Conservation (phyloP, 73 alveolate genomes). For the Halteria grandinella region DNA sequence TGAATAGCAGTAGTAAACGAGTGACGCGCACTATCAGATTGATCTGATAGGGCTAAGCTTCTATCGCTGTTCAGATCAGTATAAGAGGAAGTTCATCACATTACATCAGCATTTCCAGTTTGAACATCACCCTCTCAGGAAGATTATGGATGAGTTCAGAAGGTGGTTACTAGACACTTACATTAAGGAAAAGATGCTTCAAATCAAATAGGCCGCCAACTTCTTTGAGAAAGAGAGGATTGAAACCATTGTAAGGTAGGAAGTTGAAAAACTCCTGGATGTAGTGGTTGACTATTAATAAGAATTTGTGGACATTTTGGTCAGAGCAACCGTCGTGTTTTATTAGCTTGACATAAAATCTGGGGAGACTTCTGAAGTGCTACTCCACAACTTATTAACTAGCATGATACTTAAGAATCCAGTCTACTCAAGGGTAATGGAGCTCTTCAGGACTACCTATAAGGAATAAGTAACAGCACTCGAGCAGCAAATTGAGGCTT, state of each 20-base stretch:
- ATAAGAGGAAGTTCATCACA: slow-evolving; percentile 10
- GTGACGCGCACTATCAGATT: too few species aligned
- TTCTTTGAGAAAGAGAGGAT: slow-evolving; percentile 5
- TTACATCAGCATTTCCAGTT: slow-evolving; percentile 13
- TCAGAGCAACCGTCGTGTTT: not conserved
- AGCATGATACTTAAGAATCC: slow-evolving; percentile 2
- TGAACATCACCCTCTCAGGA: slow-evolving; percentile 23
- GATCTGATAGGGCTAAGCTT: slow-evolving; percentile 22
- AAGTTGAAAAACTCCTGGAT: not conserved
- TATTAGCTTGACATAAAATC: slow-evolving; percentile 1
- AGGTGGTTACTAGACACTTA: slow-evolving; percentile 21
- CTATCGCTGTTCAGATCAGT: not conserved
- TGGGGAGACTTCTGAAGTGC: slow-evolving; percentile 17
- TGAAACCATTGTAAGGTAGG: not conserved
- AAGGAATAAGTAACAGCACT: not conserved
- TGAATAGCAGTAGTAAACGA: too few species aligned
- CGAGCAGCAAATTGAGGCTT: slow-evolving; percentile 6
- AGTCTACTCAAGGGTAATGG: not conserved
- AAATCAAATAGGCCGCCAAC: slow-evolving; percentile 5
- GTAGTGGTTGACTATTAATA: not conserved
- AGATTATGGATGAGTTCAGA: slow-evolving; percentile 7
- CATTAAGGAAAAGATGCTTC: not conserved
- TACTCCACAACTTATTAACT: slow-evolving; percentile 3
- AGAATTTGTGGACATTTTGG: not conserved
- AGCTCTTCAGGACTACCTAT: not conserved